Base-by-base conservation (phyloP, 106 monocot species). In the Gastrodia elata region DNA sequence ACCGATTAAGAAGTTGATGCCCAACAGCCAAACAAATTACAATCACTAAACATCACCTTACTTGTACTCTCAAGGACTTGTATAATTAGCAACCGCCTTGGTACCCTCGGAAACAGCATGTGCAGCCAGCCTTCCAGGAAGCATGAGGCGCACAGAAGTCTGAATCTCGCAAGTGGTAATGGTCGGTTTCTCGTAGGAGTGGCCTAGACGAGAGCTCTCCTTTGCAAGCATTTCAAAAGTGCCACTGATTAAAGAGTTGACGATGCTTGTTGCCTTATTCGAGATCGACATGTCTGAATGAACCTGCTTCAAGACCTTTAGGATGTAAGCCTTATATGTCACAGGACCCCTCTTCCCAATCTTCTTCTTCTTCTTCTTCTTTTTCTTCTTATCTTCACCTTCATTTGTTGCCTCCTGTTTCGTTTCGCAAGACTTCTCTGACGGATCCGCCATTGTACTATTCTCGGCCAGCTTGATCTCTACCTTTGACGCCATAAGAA, bases 261-360 rank as follows among this genome's bases (percentile, higher is more conserved):
- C 83, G 78, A 87, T 87, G 6, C 81, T 80, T 83, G 83, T 87
- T 14, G 87, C 87, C 83, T 83, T 87, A 81, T 78, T 78, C 58
- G 80, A 78, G 70, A 83, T 83, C 61, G 83, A 83, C 73, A 87
- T 83, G 81, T 87, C 83, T 0, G 87, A 84, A 69, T 88, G 88
- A 7, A 88, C 88, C 80, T 88, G 88, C 84, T 88, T 88, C 72
- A 85, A 57, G 4, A 84, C 88, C 84, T 88, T 88, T 80, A 88
- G 82, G 65, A 88, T 88, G 82, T 84, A 85, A 69, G 82, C 82
- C 88, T 88, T 84, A 79, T 84, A 87, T 9, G 87, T 87, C 76
- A 84, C 87, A 11, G 40, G 33, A 13, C 52, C 43, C 75, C 74
- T 85, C 77, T 79, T 77, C 16, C 55, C 58, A 20, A 57, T 65